Percentiles rank a stretch among this genome's conserved stretches.
phyloP scores from a whole-genome alignment of 2,329 filamentous ascomycete species.

The Botrytis aclada region DNA sequence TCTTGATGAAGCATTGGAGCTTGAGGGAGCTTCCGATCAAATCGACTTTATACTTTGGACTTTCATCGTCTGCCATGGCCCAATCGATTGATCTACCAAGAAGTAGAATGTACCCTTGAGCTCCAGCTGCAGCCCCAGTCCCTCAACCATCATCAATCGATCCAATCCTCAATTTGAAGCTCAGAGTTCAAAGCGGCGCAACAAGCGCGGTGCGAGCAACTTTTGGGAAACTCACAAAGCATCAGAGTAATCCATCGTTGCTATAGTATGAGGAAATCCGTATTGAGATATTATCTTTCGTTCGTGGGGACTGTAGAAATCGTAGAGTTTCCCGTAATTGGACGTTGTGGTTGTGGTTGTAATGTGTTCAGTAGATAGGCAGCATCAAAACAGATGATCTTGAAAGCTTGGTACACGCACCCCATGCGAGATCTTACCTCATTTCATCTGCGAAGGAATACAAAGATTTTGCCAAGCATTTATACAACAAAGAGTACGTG shows the following conservation, averaged over 20 bases:
- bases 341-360: not conserved
- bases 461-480: constrained; percentile 6
- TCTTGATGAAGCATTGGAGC: not conserved
- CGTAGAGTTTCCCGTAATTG: not conserved
- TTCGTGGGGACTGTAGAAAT: not conserved
- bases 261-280: not conserved
- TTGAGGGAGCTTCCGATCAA: constrained; percentile 6
- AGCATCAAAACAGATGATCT: not conserved
- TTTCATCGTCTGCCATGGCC: not conserved
- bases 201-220: constrained; percentile 1
- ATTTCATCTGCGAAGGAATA: not conserved
- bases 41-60: not conserved
- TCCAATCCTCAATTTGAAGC: not conserved
- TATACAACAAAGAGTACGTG: not conserved
- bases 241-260: constrained; percentile 82
- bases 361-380: constrained; percentile 9
- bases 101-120: not conserved
- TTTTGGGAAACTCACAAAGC: constrained; percentile 66
- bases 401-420: constrained; percentile 8
- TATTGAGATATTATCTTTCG: not conserved
- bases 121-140: not conserved
- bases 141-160: not conserved
- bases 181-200: constrained; percentile 15
- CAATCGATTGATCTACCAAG: not conserved
- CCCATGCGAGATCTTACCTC: not conserved